Percentiles rank a stretch among this genome's conserved stretches.
Conservation (phyloP, 192 early-diverging fungal genomes). For the Geosiphon pyriformis region DNA sequence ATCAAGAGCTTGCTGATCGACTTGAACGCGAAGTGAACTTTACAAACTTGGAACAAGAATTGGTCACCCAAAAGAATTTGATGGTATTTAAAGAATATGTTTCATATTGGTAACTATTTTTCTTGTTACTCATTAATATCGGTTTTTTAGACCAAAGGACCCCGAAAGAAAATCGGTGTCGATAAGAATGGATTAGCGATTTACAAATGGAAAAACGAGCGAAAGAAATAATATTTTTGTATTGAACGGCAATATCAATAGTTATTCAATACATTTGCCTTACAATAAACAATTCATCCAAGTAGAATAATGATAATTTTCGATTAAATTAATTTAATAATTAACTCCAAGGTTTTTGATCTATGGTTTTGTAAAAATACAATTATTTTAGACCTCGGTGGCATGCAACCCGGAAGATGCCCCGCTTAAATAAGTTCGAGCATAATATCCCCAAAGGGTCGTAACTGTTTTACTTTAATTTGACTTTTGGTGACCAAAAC, state of each 20-base stretch:
- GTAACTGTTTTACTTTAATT: not conserved
- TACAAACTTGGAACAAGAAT: conserved; percentile 63
- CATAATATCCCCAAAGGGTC: not conserved
- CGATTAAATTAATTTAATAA: too few species aligned
- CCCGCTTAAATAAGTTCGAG: not conserved
- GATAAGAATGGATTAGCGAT: conserved; percentile 75
- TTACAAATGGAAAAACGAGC: conserved; percentile 90
- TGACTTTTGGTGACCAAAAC: not conserved
- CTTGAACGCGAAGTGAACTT: conserved; percentile 75
- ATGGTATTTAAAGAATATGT: conserved; percentile 40
- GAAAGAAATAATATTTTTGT: conserved; percentile 64
- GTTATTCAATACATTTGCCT: too few species aligned
- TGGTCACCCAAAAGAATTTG: conserved; percentile 71
- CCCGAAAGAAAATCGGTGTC: conserved; percentile 71
- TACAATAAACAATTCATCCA: too few species aligned
- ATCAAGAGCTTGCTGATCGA: conserved; percentile 67
- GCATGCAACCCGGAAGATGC: too few species aligned
- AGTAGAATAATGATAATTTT: too few species aligned
- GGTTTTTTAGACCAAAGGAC: conserved; percentile 62
- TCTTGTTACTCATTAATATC: not conserved
- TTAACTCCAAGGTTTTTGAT: too few species aligned
- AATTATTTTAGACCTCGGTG: too few species aligned
- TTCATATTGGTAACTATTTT: conserved; percentile 7
- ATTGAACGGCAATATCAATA: too few species aligned
- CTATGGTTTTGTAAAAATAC: too few species aligned